phyloP scores from a whole-genome alignment of 2,329 filamentous ascomycete genomes.

The Pezicula radicicola region DNA sequence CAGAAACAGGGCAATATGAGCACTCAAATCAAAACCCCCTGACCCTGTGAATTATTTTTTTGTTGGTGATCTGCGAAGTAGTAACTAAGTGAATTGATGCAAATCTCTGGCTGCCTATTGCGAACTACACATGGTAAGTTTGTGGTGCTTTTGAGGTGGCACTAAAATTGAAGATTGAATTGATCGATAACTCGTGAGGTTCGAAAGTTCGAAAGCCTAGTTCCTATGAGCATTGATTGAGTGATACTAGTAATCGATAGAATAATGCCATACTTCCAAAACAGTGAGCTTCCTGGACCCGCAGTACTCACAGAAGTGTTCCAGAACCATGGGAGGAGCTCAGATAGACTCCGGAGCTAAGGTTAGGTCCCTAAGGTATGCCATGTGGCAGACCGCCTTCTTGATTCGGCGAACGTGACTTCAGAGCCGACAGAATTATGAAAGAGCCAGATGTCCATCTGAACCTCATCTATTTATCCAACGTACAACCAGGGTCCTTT shows the following conservation, averaged over 20 bases:
- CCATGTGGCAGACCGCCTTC: background rate
- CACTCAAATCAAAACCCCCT: background rate
- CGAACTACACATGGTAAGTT: too few relatives aligned
- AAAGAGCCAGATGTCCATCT: conserved; percentile 1
- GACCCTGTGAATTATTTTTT: background rate
- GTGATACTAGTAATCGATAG: too few relatives aligned
- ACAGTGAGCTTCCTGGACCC: too few relatives aligned
- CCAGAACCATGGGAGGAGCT: background rate
- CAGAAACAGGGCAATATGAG: background rate
- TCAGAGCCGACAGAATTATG: background rate
- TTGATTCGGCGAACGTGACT: background rate
- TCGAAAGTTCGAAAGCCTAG: background rate
- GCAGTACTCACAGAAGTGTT: background rate
- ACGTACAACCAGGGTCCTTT: background rate
- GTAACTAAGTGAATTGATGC: too few relatives aligned
- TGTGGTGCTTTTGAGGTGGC: too few relatives aligned
- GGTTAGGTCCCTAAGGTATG: background rate
- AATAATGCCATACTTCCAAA: too few relatives aligned
- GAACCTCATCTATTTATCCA: background rate
- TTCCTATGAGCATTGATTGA: too few relatives aligned
- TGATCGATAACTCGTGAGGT: too few relatives aligned
- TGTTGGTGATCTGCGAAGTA: background rate
- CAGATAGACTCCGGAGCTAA: background rate
- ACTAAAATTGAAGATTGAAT: too few relatives aligned
- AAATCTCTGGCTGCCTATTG: too few relatives aligned